Conservation (phyloP, 2,329 filamentous ascomycete genomes). For the Colletotrichum sp. region DNA sequence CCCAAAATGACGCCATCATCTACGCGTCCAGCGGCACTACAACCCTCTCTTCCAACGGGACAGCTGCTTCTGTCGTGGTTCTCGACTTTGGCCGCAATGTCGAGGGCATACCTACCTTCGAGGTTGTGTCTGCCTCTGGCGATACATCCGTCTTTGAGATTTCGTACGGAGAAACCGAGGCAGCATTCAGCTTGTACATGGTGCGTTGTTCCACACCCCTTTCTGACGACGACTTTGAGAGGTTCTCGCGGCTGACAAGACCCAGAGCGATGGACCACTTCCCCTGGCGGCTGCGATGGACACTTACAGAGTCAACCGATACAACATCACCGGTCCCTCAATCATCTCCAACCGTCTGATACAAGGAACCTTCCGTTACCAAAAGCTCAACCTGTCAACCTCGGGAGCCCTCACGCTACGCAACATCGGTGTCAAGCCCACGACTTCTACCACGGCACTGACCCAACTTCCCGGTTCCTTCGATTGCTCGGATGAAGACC, state of each 20-base stretch:
- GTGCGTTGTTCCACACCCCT: neutral
- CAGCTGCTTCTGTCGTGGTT: neutral
- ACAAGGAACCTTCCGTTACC: slow-evolving; percentile 40
- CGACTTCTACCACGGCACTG: slow-evolving; percentile 26
- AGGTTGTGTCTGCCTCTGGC: neutral
- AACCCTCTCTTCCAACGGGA: neutral
- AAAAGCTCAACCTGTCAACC: slow-evolving; percentile 38
- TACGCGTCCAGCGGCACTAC: neutral
- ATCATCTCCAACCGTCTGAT: slow-evolving; percentile 34
- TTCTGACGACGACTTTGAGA: neutral
- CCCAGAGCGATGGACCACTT: slow-evolving; percentile 33
- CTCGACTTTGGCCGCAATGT: slow-evolving; percentile 1
- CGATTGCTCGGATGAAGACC: slow-evolving; percentile 28
- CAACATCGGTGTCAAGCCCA: slow-evolving; percentile 30
- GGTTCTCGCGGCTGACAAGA: neutral
- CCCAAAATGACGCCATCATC: neutral
- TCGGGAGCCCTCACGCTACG: slow-evolving; percentile 29
- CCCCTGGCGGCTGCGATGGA: slow-evolving; percentile 40
- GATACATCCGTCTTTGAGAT: neutral
- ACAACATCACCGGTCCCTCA: slow-evolving; percentile 31
- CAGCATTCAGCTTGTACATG: neutral
- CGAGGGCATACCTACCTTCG: slow-evolving; percentile 1
- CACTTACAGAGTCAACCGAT: slow-evolving; percentile 37
- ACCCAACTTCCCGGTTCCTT: slow-evolving; percentile 31
- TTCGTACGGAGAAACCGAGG: neutral